Conservation (phyloP, 495 filamentous ascomycete species). For the Xylaria cubensis region DNA sequence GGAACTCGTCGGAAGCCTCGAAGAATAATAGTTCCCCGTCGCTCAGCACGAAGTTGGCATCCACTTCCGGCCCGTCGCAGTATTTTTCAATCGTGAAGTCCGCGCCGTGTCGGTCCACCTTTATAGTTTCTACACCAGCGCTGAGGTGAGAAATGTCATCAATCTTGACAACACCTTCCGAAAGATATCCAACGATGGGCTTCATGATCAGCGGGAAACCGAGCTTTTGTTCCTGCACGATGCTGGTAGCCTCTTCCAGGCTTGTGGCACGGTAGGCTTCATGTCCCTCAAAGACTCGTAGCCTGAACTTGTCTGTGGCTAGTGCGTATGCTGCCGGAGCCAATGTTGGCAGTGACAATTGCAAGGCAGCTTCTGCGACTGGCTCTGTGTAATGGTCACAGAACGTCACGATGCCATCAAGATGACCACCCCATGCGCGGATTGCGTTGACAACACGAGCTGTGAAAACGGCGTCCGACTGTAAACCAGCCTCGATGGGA, state of each 20-base stretch:
- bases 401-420: conserved; percentile 9
- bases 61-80: conserved; percentile 51
- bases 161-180: not conserved
- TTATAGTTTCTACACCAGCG: not conserved
- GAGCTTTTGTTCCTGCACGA: not conserved
- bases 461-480: conserved; percentile 3
- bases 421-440: not conserved
- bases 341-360: not conserved
- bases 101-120: not conserved
- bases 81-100: not conserved
- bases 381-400: not conserved
- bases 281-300: not conserved
- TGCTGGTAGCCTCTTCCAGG: not conserved
- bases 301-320: conserved; percentile 2
- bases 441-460: not conserved
- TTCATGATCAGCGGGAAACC: conserved; percentile 10
- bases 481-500: not conserved
- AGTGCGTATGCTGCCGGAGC: conserved; percentile 2
- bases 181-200: not conserved
- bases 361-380: not conserved
- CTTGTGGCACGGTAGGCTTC: not conserved
- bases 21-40: conserved; percentile 55
- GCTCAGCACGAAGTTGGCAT: conserved; percentile 53
- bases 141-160: not conserved
- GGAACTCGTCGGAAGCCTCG: conserved; percentile 56